Evolutionary conservation across 352 stramenopile species (phyloP), one percentile per base, ranked within the genome.

Genomic region (Globisporangium rhizosaccharum): DNA sequence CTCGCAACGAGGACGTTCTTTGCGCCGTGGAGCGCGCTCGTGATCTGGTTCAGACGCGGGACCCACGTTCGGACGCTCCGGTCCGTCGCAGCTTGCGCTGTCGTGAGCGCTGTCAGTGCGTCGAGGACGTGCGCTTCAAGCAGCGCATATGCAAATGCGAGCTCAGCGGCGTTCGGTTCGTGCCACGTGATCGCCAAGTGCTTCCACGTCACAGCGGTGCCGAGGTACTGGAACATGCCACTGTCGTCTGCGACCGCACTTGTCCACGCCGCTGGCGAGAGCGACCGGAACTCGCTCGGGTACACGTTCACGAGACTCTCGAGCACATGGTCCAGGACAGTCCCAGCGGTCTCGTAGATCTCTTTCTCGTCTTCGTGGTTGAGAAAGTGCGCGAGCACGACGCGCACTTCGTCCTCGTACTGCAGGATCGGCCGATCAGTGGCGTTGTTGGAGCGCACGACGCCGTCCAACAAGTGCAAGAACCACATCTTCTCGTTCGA

Each of bases 401-500:
- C 26, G n/a, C 72, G 60, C 23, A 90, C 20, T 23, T 83, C 63
- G 8, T 59, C 58, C n/a, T 68, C 56, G 33, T 77, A 76, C 14
- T 55, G 56, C 26, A 88, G 59, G 17, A 88, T 64, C 6, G 62
- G 50, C 7, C 57, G 57, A 12, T 72, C 52, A 12, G 56, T 54
- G 0, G 66, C 59, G 39, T 70, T 63, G 53, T 72, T 83, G 28
- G 73, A 79, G 23, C 69, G 65, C 30, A 88, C 68, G 26, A 79
- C 60, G 10, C 82, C 82, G 48, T 79, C 67, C 14, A 91, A 63
- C 41, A 90, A 70, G 26, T 63, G 65, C 53, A 92, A 57, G 44
- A 79, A 73, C 79, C 79, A 90, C 7, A 82, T 68, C 61, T 87
- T 87, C 53, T 89, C 79, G 52, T 85, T 89, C 17, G 49, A 48